Evolutionary conservation across 1,139 yeast genomes (phyloP).

Genomic region (Kluyveromyces marxianus): DNA sequence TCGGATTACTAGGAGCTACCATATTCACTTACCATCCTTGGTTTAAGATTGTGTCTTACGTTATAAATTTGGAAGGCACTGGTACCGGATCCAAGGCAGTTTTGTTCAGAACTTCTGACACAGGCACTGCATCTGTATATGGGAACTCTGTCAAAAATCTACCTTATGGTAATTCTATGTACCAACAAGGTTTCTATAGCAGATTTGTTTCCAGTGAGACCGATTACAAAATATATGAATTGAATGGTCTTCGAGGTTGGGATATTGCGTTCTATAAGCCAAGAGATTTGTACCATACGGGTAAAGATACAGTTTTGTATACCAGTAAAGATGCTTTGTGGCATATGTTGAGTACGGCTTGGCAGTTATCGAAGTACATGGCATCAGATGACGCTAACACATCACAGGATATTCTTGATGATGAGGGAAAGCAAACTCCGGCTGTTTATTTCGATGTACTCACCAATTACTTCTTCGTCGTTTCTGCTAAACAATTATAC

Average conservation of each 20-base stretch:
- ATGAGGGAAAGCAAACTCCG: slow-evolving; percentile 30
- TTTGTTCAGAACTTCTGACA: slow-evolving; percentile 76
- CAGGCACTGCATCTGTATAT: slow-evolving; percentile 57
- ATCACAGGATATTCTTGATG: slow-evolving; percentile 22
- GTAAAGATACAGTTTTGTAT: slow-evolving; percentile 59
- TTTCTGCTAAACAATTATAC: slow-evolving; percentile 43
- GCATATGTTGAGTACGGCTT: slow-evolving; percentile 71
- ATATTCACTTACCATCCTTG: slow-evolving; percentile 72
- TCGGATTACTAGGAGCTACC: slow-evolving; percentile 78
- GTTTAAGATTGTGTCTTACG: slow-evolving; percentile 54
- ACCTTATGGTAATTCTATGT: slow-evolving; percentile 76
- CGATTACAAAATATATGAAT: slow-evolving; percentile 67
- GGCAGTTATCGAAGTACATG: slow-evolving; percentile 47
- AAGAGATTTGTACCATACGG: slow-evolving; percentile 76
- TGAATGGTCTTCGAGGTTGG: slow-evolving; percentile 69
- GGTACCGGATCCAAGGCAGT: slow-evolving; percentile 90
- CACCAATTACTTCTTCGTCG: slow-evolving; percentile 47
- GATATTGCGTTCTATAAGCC: slow-evolving; percentile 75
- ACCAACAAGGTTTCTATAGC: slow-evolving; percentile 74
- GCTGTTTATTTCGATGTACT: slow-evolving; percentile 59
- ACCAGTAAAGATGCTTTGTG: slow-evolving; percentile 57
- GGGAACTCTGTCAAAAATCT: slow-evolving; percentile 33
- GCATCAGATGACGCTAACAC: slow-evolving; percentile 37
- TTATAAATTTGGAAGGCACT: slow-evolving; percentile 88
- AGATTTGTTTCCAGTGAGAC: slow-evolving; percentile 76